phyloP scores from a whole-genome alignment of 1,284 basidiomycete genomes.

The Mrakiaceae sp. region DNA sequence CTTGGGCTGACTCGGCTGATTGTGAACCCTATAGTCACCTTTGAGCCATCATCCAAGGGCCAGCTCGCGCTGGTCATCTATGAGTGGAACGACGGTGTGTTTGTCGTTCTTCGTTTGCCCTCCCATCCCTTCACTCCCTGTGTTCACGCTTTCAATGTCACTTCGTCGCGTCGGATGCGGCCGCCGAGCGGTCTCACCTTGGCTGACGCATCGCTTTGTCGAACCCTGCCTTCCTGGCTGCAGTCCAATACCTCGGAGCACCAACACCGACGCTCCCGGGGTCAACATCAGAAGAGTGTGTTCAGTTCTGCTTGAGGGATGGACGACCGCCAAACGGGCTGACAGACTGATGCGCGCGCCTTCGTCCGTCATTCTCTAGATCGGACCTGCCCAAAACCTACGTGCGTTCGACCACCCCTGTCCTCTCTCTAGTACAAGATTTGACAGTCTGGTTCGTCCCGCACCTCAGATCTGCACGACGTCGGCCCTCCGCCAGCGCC shows the following conservation, averaged over 20 bases:
- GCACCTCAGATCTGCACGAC: slow-evolving; percentile 40
- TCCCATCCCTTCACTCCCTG: slow-evolving; percentile 17
- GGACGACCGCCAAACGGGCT: no score
- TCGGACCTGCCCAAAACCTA: slow-evolving; percentile 51
- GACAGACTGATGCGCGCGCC: no score
- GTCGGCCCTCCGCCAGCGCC: slow-evolving; percentile 53
- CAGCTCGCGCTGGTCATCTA: slow-evolving; percentile 89
- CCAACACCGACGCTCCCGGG: neutral
- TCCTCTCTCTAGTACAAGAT: neutral
- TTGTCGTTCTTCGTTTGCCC: slow-evolving; percentile 13
- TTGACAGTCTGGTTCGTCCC: neutral
- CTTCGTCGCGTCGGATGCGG: neutral
- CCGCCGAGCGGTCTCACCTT: neutral
- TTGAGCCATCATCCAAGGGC: slow-evolving; percentile 65
- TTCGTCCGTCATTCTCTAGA: no score
- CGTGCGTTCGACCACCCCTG: slow-evolving; percentile 45
- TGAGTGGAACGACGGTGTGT: slow-evolving; percentile 79
- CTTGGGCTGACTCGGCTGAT: slow-evolving; percentile 4
- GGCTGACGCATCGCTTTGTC: neutral
- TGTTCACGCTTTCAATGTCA: neutral
- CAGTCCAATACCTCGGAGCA: slow-evolving; percentile 9
- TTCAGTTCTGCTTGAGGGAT: neutral
- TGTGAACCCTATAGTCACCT: slow-evolving; percentile 50
- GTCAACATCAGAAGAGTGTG: neutral
- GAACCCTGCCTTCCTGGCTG: neutral